Evolutionary conservation across 495 filamentous ascomycete genomes (phyloP).

Genomic region (Neurospora sp.): DNA sequence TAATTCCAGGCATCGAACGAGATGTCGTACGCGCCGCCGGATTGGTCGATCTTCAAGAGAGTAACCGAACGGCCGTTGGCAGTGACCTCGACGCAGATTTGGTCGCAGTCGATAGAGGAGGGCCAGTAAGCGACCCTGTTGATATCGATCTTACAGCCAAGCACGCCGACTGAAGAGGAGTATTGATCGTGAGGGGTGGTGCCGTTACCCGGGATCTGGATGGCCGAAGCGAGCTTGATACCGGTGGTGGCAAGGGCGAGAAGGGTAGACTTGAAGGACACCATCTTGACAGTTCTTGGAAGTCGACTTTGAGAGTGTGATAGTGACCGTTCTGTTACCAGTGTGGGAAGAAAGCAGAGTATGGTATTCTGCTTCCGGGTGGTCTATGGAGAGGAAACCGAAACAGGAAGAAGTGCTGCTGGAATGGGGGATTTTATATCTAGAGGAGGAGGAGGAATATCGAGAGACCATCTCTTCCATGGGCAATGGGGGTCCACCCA

Average conservation of each 20-base stretch:
- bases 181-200: slow-evolving; percentile 35
- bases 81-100: slow-evolving; percentile 30
- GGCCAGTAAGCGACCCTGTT: slow-evolving; percentile 37
- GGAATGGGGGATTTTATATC: background rate
- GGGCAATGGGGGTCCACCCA: background rate
- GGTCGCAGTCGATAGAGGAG: slow-evolving; percentile 29
- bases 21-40: slow-evolving; percentile 32
- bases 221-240: background rate
- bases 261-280: background rate
- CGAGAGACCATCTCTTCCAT: background rate
- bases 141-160: slow-evolving; percentile 36
- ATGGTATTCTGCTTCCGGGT: background rate
- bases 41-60: slow-evolving; percentile 33
- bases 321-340: background rate
- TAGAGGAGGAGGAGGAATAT: background rate
- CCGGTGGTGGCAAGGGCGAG: background rate
- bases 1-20: slow-evolving; percentile 36
- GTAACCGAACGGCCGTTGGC: slow-evolving; percentile 27
- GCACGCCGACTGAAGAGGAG: slow-evolving; percentile 32
- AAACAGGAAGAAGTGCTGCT: background rate
- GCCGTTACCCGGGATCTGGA: background rate
- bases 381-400: background rate
- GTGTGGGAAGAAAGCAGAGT: background rate
- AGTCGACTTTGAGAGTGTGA: background rate
- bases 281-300: background rate